Evolutionary conservation across 345 rosid genomes (phyloP), one percentile per base, ranked within the genome.

Genomic region (Salix suchowensis): DNA sequence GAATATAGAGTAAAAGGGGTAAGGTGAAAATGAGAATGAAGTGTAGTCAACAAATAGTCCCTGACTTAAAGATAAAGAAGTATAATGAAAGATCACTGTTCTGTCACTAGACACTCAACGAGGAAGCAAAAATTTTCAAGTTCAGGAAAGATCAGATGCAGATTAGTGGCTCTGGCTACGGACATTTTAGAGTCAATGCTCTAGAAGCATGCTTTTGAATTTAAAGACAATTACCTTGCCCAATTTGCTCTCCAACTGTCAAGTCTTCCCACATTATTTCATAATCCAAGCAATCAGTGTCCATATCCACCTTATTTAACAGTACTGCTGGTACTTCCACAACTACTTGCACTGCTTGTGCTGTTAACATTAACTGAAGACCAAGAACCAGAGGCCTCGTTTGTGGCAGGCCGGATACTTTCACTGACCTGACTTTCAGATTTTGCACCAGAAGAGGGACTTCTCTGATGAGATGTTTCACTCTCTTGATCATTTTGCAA

Each of bases 191-290:
- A 50, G 24, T 18, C 6, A 9, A 37, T 23, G 24, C 40, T 42
- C 37, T 21, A 64, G 11, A 36, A 46, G 34, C 67, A 52, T 7
- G 18, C n/a, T 26, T 24, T 65, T 75, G 69, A 44, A 48, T 68
- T 1, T 4, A 77, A 82, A 73, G 74, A 79, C 46, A 7, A 78
- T 80, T 75, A 96, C 98, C 99, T 91, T 93, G 98, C 77, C 99
- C 98, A 55, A 96, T 88, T 82, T 89, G 93, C 75, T 96, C 96
- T 71, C 94, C 94, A 64, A 96, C 85, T 0, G 85, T 85, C 91
- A 96, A 79, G 83, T 96, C 97, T 76, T 96, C 99, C 98, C 98
- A 96, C 74, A 86, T 85, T 77, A 96, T 96, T 84, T 93, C 98
- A 68, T 85, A 96, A 75, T 96, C 98, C 76, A 92, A 87, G 85